Percentiles rank a stretch among this genome's conserved stretches.
Conservation (phyloP, 768 basidiomycete genomes). For the Russula griseocarnosa region DNA sequence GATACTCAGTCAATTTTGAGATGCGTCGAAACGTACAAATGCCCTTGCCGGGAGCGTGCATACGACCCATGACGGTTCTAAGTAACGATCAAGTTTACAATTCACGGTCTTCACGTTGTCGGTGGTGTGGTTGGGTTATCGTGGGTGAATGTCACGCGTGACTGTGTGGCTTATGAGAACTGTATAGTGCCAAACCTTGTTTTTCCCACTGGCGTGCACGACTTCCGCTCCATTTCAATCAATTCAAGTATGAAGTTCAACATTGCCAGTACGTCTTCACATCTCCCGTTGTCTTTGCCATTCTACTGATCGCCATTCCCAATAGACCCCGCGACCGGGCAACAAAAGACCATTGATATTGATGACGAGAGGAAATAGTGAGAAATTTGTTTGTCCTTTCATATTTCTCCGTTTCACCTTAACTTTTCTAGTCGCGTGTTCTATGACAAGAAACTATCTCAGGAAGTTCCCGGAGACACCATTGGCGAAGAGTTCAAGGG, state of each 20-base stretch:
- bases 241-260: constrained; percentile 86
- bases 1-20: constrained; percentile 1
- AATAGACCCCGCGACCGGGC: constrained; percentile 91
- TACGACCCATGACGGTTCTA: constrained; percentile 77
- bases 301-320: not conserved
- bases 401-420: constrained; percentile 9
- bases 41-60: constrained; percentile 99
- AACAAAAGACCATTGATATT: constrained; percentile 92
- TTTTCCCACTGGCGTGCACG: constrained; percentile 32
- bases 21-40: constrained; percentile 64
- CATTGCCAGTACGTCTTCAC: constrained; percentile 75
- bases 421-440: constrained; percentile 69
- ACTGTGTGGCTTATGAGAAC: constrained; percentile 38
- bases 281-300: not conserved
- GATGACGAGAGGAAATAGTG: constrained; percentile 88
- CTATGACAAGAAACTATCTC: constrained; percentile 95
- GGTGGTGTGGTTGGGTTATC: constrained; percentile 32
- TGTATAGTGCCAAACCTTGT: constrained; percentile 65
- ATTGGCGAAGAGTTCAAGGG: constrained; percentile 97
- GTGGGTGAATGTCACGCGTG: constrained; percentile 35
- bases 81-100: constrained; percentile 1
- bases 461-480: constrained; percentile 88
- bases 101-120: constrained; percentile 24
- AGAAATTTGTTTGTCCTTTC: constrained; percentile 31
- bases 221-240: not conserved